Conservation (phyloP, 768 basidiomycete genomes). For the Tephrocybe sp. region DNA sequence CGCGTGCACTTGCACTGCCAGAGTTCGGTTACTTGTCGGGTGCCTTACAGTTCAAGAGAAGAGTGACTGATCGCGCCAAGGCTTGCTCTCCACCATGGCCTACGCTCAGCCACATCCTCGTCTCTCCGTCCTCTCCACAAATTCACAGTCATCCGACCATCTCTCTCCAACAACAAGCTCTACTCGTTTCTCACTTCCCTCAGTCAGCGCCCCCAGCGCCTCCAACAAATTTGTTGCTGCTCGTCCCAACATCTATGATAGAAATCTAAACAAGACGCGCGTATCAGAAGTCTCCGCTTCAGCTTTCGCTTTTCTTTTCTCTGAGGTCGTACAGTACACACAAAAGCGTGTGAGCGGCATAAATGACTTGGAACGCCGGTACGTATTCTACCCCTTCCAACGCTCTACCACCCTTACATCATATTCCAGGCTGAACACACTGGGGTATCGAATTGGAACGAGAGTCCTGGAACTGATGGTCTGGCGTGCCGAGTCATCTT, state of each 20-base stretch:
- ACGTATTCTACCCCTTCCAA: conserved; percentile 19
- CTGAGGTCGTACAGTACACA: conserved; percentile 93
- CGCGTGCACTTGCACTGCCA: neutral
- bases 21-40: neutral
- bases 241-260: conserved; percentile 85
- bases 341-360: conserved; percentile 95
- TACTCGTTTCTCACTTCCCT: conserved; percentile 69
- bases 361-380: conserved; percentile 94
- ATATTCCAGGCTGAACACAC: conserved; percentile 71
- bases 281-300: conserved; percentile 79
- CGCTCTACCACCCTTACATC: conserved; percentile 2
- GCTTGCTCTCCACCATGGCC: conserved; percentile 35
- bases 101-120: conserved; percentile 66
- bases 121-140: conserved; percentile 65
- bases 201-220: conserved; percentile 42
- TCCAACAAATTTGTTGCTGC: conserved; percentile 34
- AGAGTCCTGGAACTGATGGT: conserved; percentile 85
- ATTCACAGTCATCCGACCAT: conserved; percentile 57
- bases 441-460: conserved; percentile 90
- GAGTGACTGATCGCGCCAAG: neutral
- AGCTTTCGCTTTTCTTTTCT: conserved; percentile 89
- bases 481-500: conserved; percentile 75
- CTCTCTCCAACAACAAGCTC: conserved; percentile 60
- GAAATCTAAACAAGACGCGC: conserved; percentile 85
- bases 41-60: neutral